Evolutionary conservation across 2,329 filamentous ascomycete genomes (phyloP).

Genomic region (Aspergillus sp.): DNA sequence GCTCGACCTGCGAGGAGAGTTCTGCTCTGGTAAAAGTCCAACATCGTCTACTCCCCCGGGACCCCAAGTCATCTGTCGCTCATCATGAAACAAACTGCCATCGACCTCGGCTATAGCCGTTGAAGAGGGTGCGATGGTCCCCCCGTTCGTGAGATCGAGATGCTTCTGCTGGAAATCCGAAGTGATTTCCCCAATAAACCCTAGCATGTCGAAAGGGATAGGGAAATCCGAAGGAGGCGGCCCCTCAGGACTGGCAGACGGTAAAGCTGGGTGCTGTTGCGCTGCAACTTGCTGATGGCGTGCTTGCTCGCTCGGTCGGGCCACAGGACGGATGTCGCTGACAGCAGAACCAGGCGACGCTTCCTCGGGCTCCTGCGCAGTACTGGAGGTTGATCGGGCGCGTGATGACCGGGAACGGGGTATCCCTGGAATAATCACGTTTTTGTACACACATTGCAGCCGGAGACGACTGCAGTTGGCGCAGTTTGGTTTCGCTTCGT

Average conservation of each 20-base stretch:
- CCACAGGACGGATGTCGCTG: conserved; percentile 30
- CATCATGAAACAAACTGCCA: background rate
- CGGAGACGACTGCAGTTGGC: conserved; percentile 35
- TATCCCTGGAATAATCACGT: conserved; percentile 18
- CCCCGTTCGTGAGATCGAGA: conserved; percentile 28
- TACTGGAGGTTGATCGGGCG: background rate
- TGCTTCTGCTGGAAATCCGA: conserved; percentile 37
- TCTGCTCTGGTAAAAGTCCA: background rate
- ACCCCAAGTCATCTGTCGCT: conserved; percentile 10
- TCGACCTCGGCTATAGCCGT: background rate
- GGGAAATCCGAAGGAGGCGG: conserved; percentile 11
- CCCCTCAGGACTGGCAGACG: background rate
- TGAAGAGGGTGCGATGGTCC: background rate
- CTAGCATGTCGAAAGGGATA: conserved; percentile 35
- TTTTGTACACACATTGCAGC: conserved; percentile 31
- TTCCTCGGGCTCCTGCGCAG: background rate
- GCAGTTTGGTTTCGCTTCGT: conserved; percentile 35
- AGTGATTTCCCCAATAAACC: conserved; percentile 37
- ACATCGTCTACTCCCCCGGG: background rate
- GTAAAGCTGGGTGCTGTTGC: background rate
- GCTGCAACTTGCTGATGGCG: background rate
- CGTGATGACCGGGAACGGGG: conserved; percentile 3
- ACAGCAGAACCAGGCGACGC: conserved; percentile 11
- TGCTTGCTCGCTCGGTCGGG: conserved; percentile 24
- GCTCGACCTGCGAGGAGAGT: background rate